These are phyloP conservation scores for Saturnispora saitoi DNA, from an alignment of 805 yeast genomes.

Conservation along the genomic window DNA sequence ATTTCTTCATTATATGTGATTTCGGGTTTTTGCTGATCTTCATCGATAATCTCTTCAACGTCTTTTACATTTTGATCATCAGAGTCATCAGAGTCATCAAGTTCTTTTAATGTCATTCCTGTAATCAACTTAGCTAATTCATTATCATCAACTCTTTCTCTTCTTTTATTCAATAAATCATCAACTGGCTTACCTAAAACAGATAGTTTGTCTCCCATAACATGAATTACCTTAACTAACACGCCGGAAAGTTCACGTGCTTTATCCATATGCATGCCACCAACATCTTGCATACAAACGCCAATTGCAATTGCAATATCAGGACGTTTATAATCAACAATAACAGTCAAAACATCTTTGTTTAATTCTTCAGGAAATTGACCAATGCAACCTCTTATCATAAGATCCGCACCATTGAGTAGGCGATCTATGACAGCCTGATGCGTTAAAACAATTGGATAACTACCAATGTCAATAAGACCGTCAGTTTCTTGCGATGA, in stretches of 20 bases:
- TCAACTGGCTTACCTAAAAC: slow-evolving; percentile 1
- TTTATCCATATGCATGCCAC: slow-evolving; percentile 31
- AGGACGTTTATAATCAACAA: slow-evolving; percentile 55
- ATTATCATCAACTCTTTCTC: background rate
- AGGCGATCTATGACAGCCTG: slow-evolving; percentile 61
- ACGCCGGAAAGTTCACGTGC: slow-evolving; percentile 59
- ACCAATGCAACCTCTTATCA: slow-evolving; percentile 63
- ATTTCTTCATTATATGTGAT: slow-evolving; percentile 22
- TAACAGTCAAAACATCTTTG: slow-evolving; percentile 59
- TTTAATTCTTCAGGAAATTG: slow-evolving; percentile 45
- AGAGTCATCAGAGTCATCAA: background rate
- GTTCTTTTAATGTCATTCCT: background rate
- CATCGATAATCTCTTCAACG: background rate
- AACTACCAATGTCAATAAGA: background rate
- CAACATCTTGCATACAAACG: slow-evolving; percentile 41
- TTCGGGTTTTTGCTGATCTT: slow-evolving; percentile 8
- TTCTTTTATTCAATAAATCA: slow-evolving; percentile 3
- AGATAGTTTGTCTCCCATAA: slow-evolving; percentile 55
- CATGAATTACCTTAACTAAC: slow-evolving; percentile 68
- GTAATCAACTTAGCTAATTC: background rate
- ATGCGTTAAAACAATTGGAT: slow-evolving; percentile 68
- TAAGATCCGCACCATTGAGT: slow-evolving; percentile 72
- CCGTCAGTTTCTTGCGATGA: background rate
- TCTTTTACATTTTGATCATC: slow-evolving; percentile 2
- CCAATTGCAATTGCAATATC: slow-evolving; percentile 69